Conservation (phyloP, 441 rosid species). For the Croton laevigatus region DNA sequence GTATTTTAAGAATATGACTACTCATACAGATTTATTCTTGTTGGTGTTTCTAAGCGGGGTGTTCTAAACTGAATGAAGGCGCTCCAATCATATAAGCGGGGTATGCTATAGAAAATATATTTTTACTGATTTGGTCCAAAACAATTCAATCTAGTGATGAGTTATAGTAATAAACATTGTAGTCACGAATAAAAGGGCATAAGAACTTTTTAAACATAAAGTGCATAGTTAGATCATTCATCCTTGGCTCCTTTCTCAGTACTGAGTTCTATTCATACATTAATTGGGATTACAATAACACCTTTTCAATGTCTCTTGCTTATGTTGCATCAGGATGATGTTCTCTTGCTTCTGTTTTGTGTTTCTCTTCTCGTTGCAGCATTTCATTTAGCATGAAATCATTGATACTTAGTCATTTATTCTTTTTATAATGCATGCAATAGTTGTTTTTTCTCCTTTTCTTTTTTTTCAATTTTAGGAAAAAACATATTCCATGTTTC, state of each 20-base stretch:
- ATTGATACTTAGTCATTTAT: not conserved
- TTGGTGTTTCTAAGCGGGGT: not conserved
- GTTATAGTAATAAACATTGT: not conserved
- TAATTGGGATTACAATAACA: not conserved
- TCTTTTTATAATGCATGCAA: not conserved
- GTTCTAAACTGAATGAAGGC: not conserved
- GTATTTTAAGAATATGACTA: not conserved
- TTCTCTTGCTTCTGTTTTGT: not conserved
- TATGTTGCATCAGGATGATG: not conserved
- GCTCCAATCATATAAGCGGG: no score
- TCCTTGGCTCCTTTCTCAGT: not conserved
- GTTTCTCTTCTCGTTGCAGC: not conserved
- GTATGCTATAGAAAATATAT: not conserved
- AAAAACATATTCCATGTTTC: not conserved
- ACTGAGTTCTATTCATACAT: not conserved
- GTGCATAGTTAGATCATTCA: not conserved
- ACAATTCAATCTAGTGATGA: not conserved
- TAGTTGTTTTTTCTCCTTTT: not conserved
- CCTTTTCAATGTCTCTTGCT: not conserved
- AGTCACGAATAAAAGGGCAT: not conserved
- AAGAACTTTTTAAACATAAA: not conserved
- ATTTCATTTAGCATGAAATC: constrained; percentile 1
- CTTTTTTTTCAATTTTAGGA: not conserved
- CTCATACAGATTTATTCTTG: not conserved
- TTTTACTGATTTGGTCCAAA: not conserved